Evolutionary conservation across 305 asterid species (phyloP).

Genomic region (Fraxinus latifolia): DNA sequence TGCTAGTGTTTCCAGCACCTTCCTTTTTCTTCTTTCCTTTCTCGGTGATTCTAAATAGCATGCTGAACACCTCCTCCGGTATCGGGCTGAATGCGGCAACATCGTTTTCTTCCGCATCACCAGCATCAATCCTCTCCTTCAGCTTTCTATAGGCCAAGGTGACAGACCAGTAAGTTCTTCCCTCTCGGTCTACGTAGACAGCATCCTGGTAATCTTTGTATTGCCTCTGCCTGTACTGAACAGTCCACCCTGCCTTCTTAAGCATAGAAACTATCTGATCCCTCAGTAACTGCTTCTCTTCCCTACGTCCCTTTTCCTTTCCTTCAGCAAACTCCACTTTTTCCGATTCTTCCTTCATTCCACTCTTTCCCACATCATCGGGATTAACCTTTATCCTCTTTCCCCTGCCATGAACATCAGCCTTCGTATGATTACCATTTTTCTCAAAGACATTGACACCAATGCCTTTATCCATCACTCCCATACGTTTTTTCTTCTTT

Average conservation of each 20-base stretch:
- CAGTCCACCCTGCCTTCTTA: conserved; percentile 74
- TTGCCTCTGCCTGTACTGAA: conserved; percentile 66
- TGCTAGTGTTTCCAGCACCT: conserved; percentile 28
- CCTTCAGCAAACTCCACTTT: conserved; percentile 20
- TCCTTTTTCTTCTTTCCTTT: conserved; percentile 37
- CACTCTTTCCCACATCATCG: neutral
- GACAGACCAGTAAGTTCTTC: conserved; percentile 75
- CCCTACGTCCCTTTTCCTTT: conserved; percentile 49
- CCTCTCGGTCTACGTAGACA: conserved; percentile 65
- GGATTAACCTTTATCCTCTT: conserved; percentile 22
- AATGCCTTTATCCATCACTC: neutral
- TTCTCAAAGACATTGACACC: neutral
- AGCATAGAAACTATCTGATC: conserved; percentile 65
- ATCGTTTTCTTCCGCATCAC: conserved; percentile 50
- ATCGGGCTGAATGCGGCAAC: conserved; percentile 54
- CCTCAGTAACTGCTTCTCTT: conserved; percentile 64
- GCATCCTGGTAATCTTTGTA: conserved; percentile 72
- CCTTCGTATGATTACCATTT: conserved; percentile 6
- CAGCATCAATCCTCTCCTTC: conserved; percentile 60
- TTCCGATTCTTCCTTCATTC: neutral
- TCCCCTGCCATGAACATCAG: conserved; percentile 17
- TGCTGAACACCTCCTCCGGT: conserved; percentile 57
- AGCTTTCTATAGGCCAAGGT: conserved; percentile 78
- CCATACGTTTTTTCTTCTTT: conserved; percentile 22
- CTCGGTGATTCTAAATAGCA: conserved; percentile 44